Conservation (phyloP, 192 early-diverging fungal genomes). For the Backusella tarrabulga region DNA sequence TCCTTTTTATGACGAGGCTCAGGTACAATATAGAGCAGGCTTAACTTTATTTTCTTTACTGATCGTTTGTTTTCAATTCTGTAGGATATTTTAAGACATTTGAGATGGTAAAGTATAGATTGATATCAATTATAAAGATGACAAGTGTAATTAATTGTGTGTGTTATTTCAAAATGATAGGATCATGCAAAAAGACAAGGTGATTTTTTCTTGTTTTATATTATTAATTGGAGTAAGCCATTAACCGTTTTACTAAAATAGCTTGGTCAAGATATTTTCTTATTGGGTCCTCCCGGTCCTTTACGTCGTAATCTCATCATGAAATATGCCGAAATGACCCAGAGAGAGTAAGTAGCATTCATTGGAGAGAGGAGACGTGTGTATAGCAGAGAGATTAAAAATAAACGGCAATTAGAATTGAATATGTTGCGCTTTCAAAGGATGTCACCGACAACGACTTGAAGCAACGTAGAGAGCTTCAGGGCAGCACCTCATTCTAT, state of each 20-base stretch:
- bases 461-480: conserved; percentile 79
- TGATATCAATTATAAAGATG: not conserved
- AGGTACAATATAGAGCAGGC: conserved; percentile 28
- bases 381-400: no score
- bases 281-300: conserved; percentile 72
- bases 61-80: not conserved
- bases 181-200: conserved; percentile 84
- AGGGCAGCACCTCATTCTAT: conserved; percentile 57
- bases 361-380: no score
- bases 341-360: conserved; percentile 39
- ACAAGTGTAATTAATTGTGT: not conserved
- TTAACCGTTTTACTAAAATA: not conserved
- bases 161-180: conserved; percentile 30
- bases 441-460: conserved; percentile 79
- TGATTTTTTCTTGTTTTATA: not conserved
- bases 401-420: conserved; percentile 40
- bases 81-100: conserved; percentile 39
- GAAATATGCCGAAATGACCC: conserved; percentile 70
- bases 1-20: conserved; percentile 56
- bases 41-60: not conserved
- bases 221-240: not conserved
- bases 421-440: conserved; percentile 71
- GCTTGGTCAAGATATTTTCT: conserved; percentile 80
- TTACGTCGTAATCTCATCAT: conserved; percentile 64
- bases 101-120: conserved; percentile 30